Conservation (phyloP, 805 yeast genomes). For the Teunomyces atbi region DNA sequence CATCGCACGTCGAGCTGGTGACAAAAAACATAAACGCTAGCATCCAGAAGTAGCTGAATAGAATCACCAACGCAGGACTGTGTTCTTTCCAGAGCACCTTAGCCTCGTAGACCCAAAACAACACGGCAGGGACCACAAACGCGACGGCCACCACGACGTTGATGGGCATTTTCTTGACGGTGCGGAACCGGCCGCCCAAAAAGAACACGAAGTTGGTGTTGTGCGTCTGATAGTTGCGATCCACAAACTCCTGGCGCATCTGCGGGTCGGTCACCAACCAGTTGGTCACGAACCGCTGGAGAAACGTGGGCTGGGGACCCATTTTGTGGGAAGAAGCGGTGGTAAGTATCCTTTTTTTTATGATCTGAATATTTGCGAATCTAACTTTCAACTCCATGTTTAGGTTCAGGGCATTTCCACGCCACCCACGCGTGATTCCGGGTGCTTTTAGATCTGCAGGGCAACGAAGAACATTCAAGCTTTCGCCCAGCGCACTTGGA, state of each 20-base stretch:
- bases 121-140: conserved; percentile 44
- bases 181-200: conserved; percentile 64
- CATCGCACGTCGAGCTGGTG: conserved; percentile 59
- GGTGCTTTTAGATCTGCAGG: not conserved
- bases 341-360: not conserved
- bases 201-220: conserved; percentile 45
- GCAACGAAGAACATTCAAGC: conserved; percentile 9
- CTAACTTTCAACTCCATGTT: not conserved
- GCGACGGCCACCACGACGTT: conserved; percentile 32
- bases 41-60: conserved; percentile 60
- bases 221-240: conserved; percentile 45
- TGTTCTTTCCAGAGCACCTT: conserved; percentile 56
- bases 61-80: conserved; percentile 54
- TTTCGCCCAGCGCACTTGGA: conserved; percentile 18
- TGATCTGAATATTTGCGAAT: not conserved
- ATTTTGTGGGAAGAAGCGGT: not conserved
- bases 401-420: not conserved
- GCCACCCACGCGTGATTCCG: not conserved
- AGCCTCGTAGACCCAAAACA: conserved; percentile 49
- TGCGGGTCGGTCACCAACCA: conserved; percentile 27
- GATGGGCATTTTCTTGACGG: conserved; percentile 40
- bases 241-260: conserved; percentile 5
- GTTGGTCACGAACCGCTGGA: conserved; percentile 16
- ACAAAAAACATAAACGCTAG: conserved; percentile 48
- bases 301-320: not conserved